Conservation (phyloP, 78 protist genomes). For the Chrysochromulina tobinii region DNA sequence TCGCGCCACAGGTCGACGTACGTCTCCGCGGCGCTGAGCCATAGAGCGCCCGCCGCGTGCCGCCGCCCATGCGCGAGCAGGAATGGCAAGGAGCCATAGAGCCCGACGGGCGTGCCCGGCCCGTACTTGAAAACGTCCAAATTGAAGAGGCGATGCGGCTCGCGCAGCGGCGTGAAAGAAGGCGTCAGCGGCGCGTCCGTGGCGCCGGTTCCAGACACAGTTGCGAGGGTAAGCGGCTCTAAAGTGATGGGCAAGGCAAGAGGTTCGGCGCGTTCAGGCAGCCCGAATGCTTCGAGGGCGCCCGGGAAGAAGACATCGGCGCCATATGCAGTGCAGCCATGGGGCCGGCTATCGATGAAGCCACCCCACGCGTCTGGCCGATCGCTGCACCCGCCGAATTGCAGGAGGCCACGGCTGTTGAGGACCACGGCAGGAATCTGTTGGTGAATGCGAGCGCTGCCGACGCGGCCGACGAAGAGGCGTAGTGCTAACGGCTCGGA, state of each 20-base stretch:
- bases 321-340: not conserved
- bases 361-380: too few species aligned
- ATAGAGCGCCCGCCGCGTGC: slow-evolving; percentile 50
- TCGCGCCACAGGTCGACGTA: slow-evolving; percentile 78
- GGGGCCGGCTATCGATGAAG: not conserved
- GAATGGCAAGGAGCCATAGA: slow-evolving; percentile 95
- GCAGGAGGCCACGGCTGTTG: too few species aligned
- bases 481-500: too few species aligned
- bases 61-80: slow-evolving; percentile 74
- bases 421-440: too few species aligned
- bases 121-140: slow-evolving; percentile 6
- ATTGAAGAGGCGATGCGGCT: slow-evolving; percentile 19
- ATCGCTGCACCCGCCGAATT: too few species aligned
- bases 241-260: not conserved
- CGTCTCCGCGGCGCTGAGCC: slow-evolving; percentile 95
- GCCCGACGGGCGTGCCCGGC: slow-evolving; percentile 80
- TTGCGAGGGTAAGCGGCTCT: not conserved
- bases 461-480: too few species aligned
- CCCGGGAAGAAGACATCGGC: not conserved
- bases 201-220: not conserved
- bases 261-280: not conserved
- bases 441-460: too few species aligned
- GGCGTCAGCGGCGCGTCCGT: not conserved
- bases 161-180: not conserved
- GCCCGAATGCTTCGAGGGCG: not conserved